Conservation (phyloP, 306 rosid genomes). For the Potentilla sterilis region DNA sequence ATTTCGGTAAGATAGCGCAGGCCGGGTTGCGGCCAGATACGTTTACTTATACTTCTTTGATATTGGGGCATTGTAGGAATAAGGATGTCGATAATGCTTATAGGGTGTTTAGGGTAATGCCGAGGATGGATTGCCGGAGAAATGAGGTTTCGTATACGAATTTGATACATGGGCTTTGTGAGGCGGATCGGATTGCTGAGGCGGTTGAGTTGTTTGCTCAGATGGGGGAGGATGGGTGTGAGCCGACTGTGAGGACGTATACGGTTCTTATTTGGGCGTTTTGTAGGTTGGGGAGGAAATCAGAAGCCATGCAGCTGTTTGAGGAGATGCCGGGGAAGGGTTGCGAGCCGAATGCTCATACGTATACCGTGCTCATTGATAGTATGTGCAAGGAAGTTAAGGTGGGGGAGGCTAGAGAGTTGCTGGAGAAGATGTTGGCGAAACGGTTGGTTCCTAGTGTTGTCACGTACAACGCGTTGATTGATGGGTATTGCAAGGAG, state of each 20-base stretch:
- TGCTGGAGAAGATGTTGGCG: neutral
- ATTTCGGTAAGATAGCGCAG: constrained; percentile 36
- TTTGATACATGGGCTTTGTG: neutral
- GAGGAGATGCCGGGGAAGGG: neutral
- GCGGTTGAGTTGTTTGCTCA: neutral
- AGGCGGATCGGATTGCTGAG: neutral
- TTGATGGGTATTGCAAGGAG: constrained; percentile 8
- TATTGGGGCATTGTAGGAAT: constrained; percentile 3
- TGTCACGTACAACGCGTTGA: neutral
- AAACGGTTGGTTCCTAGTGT: neutral
- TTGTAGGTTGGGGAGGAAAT: neutral
- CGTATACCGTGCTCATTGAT: neutral
- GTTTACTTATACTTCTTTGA: neutral
- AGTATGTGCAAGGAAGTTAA: neutral
- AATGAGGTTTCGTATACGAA: neutral
- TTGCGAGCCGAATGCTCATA: neutral
- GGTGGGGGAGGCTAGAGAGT: neutral
- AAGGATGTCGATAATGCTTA: neutral
- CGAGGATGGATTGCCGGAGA: neutral
- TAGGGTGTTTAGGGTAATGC: neutral
- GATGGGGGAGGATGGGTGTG: neutral
- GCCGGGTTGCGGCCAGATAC: neutral
- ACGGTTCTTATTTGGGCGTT: neutral
- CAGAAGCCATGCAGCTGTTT: neutral
- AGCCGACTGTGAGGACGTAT: neutral